These are phyloP conservation scores for Xylaria sp. DNA, from an alignment of 2,329 filamentous ascomycete species.

Conservation along the genomic window DNA sequence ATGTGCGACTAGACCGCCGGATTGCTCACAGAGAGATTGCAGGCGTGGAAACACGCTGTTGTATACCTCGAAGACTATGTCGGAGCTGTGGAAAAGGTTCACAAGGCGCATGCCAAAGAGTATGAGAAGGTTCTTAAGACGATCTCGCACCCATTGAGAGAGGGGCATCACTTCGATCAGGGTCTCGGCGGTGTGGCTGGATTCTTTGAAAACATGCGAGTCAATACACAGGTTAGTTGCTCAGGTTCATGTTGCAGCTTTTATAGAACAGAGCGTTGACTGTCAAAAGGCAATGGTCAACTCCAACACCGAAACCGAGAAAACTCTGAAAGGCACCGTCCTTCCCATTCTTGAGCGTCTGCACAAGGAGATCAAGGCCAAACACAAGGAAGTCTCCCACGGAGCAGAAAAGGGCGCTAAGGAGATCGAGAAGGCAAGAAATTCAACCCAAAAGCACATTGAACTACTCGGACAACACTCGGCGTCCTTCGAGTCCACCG, in stretches of 20 bases:
- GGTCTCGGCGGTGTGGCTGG: slow-evolving; percentile 84
- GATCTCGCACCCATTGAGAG: slow-evolving; percentile 82
- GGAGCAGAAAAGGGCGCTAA: slow-evolving; percentile 87
- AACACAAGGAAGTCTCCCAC: slow-evolving; percentile 83
- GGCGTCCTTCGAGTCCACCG: slow-evolving; percentile 77
- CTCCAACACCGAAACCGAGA: slow-evolving; percentile 88
- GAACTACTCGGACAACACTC: slow-evolving; percentile 89
- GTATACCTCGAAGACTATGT: slow-evolving; percentile 92
- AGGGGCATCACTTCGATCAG: slow-evolving; percentile 93
- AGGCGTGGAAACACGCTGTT: slow-evolving; percentile 95
- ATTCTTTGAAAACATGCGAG: slow-evolving; percentile 91
- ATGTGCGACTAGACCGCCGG: slow-evolving; percentile 65
- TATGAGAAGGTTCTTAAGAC: slow-evolving; percentile 96
- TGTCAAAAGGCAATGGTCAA: slow-evolving; percentile 76
- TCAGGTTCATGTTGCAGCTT: background rate
- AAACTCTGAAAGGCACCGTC: slow-evolving; percentile 84
- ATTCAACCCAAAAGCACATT: slow-evolving; percentile 90
- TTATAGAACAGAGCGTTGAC: slow-evolving; percentile 15
- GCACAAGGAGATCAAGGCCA: slow-evolving; percentile 96
- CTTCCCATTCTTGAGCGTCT: slow-evolving; percentile 88
- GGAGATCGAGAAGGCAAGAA: slow-evolving; percentile 87
- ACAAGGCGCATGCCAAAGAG: slow-evolving; percentile 86
- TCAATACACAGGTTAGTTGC: slow-evolving; percentile 74
- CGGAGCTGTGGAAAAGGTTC: slow-evolving; percentile 80
- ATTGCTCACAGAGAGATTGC: slow-evolving; percentile 83